Base-by-base conservation (phyloP, 345 rosid genomes). In the Carallia pectinifolia region DNA sequence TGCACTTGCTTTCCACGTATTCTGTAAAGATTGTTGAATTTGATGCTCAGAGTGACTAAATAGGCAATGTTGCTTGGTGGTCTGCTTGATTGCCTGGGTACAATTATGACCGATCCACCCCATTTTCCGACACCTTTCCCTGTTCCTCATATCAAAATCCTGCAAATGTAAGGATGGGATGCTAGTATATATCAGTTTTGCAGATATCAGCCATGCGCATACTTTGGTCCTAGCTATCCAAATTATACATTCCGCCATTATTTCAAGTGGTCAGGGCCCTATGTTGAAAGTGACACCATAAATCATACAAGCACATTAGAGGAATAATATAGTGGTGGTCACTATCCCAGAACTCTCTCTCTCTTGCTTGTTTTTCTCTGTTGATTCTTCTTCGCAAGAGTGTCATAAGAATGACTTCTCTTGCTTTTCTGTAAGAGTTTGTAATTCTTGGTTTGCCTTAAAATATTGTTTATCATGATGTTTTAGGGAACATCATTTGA, bases 161-260 rank as follows among this genome's bases (percentile, higher is more conserved):
- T 54, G 38, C 65, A 53, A 59, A 48, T 77, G 77, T 31, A 64
- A 34, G 64, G 52, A 62, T 66, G 68, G 53, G 75, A 77, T 71
- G 30, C 27, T 4, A 31, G 52, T 44, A 10, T 40, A 37, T 34
- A 62, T 6, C 17, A 38, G 50, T 29, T 29, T 53, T 15, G 39
- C 62, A 13, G 48, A 71, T 74, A 67, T 70, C 71, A 56, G 54
- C 76, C 71, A 5, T 38, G 59, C 74, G 72, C 74, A 52, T 65
- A 27, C 2, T 27, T 44, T 16, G 67, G 37, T n/a, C 54, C 76
- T 62, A 17, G 17, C 15, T 13, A 56, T 61, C 44, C 50, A 39
- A 15, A 40, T 53, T 40, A 36, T 18, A 48, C 27, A 37, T 3
- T 68, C 64, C 65, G 36, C 58, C 61, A 65, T 68, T 58, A 27